Conservation (phyloP, 495 filamentous ascomycete genomes). For the Xylaria flabelliformis region DNA sequence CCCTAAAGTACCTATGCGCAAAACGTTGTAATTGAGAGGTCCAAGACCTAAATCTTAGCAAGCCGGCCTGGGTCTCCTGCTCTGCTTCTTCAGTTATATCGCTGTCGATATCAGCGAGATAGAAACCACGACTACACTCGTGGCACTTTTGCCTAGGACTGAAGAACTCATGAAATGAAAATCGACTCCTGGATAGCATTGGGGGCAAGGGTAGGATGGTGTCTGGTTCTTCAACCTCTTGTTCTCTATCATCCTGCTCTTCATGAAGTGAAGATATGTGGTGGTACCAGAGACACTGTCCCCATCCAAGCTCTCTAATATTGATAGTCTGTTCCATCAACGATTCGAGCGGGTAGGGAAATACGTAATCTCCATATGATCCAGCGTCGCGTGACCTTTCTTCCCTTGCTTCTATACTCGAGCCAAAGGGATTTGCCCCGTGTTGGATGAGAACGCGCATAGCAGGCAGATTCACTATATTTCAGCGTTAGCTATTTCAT, state of each 20-base stretch:
- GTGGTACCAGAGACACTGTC: neutral
- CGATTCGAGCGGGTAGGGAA: neutral
- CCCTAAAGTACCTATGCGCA: neutral
- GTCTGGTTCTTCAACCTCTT: neutral
- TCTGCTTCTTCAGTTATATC: neutral
- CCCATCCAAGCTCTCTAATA: neutral
- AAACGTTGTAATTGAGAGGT: neutral
- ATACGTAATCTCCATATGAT: neutral
- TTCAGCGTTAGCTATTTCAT: neutral
- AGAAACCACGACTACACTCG: neutral
- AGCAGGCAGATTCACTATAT: conserved; percentile 1
- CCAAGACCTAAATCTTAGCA: neutral
- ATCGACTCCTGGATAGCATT: neutral
- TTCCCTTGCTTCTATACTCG: neutral
- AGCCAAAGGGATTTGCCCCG: neutral
- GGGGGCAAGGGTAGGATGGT: neutral
- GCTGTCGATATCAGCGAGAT: neutral
- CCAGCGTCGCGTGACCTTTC: neutral
- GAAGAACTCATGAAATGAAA: neutral
- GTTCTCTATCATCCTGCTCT: neutral
- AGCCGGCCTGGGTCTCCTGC: neutral
- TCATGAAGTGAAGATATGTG: neutral
- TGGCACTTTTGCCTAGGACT: neutral
- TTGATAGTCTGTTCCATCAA: neutral
- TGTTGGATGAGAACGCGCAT: neutral